phyloP scores from a whole-genome alignment of 257 asterid genomes.

The Haberlea rhodopensis region DNA sequence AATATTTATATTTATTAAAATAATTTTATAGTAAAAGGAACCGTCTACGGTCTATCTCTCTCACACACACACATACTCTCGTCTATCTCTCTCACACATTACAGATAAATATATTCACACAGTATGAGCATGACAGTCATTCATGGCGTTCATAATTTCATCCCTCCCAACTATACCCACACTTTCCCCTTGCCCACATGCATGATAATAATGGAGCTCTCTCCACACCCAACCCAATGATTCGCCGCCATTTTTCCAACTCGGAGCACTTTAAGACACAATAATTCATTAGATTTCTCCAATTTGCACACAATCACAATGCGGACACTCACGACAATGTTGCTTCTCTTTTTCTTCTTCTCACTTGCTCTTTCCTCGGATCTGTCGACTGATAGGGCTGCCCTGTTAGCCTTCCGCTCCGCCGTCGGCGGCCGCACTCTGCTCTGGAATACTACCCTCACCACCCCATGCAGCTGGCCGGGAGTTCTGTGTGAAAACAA shows the following conservation, averaged over 20 bases:
- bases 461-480: slow-evolving; percentile 66
- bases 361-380: slow-evolving; percentile 37
- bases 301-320: slow-evolving; percentile 20
- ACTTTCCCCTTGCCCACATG: neutral
- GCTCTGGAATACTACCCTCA: slow-evolving; percentile 50
- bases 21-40: no score
- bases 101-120: neutral
- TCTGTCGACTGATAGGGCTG: slow-evolving; percentile 54
- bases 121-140: slow-evolving; percentile 10
- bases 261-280: slow-evolving; percentile 18
- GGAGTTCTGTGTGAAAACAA: slow-evolving; percentile 59
- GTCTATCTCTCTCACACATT: slow-evolving; percentile 10
- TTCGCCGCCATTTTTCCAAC: slow-evolving; percentile 13
- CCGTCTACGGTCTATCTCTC: no score
- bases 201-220: slow-evolving; percentile 22
- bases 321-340: slow-evolving; percentile 31
- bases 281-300: neutral
- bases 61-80: no score
- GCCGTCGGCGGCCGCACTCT: slow-evolving; percentile 68
- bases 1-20: no score
- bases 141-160: slow-evolving; percentile 21
- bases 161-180: neutral
- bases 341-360: slow-evolving; percentile 29
- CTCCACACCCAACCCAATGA: slow-evolving; percentile 25
- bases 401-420: slow-evolving; percentile 61